Base-by-base conservation (phyloP, 805 yeast genomes). In the Metschnikowia similis region DNA sequence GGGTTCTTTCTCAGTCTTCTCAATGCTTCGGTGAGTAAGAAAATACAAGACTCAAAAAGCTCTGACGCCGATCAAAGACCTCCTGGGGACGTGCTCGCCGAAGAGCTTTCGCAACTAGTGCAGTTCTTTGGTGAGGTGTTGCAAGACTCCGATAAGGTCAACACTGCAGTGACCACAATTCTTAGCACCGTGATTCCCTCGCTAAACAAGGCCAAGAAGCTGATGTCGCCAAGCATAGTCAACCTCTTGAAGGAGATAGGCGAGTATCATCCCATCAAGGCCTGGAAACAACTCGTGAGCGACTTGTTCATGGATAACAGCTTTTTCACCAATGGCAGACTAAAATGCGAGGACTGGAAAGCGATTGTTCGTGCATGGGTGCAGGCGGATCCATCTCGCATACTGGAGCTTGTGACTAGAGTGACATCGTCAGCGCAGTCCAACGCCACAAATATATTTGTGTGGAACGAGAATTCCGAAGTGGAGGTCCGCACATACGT, bases 391-490 rank as follows among this genome's bases (percentile, higher is more conserved):
- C 78, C 79, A 36, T 90, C 83, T 4, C 80, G 79, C 41, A 61
- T 86, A 48, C 58, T 61, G 1, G 92, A 86, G 11, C 65, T 82
- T 41, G 58, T 80, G 35, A 34, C 63, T 35, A 55, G 67, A 49
- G 56, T 71, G 8, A 62, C 69, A 1, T 69, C 74, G 2, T 51
- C 67, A 0, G 53, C 59, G 29, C 74, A 75, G 47, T 78, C 84
- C 3, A 70, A 82, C 21, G 74, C 80, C 6, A 67, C 86, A 2
- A 82, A 84, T 17, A 70, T 87, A 5, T 89, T 88, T 66, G 83
- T 79, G 35, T 85, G 91, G 83, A 84, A 82, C 52, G 89, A 86
- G 49, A 62, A 56, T 35, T 79, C 84, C 13, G 94, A 87, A 56
- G 73, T 79, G 11, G 77, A 77, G 35, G 67, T 70, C 27, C 81